Evolutionary conservation across 2,329 filamentous ascomycete genomes (phyloP).

Genomic region (Cryphonectria naterciae): DNA sequence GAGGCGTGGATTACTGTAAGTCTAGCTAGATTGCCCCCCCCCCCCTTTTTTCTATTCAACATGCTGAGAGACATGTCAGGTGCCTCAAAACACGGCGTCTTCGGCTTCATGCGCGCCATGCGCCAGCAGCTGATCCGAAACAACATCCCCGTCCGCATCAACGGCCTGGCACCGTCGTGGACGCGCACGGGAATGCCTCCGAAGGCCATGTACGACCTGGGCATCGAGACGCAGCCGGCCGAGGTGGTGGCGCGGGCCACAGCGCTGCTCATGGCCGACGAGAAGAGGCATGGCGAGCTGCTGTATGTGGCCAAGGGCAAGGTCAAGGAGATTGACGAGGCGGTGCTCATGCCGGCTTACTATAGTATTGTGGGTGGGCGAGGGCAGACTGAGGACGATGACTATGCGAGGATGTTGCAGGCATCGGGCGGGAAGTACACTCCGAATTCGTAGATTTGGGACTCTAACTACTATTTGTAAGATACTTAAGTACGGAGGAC

Average conservation of each 20-base stretch:
- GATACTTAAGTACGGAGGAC: too few species aligned
- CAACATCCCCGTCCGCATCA: slow-evolving; percentile 34
- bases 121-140: slow-evolving; percentile 34
- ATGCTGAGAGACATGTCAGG: slow-evolving; percentile 14
- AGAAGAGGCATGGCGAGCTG: background rate
- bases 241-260: slow-evolving; percentile 37
- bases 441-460: background rate
- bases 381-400: background rate
- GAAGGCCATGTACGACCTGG: slow-evolving; percentile 34
- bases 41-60: background rate
- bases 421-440: background rate
- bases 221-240: slow-evolving; percentile 38
- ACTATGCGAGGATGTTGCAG: background rate
- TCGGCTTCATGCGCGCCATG: slow-evolving; percentile 41
- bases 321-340: background rate
- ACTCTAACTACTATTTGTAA: too few species aligned
- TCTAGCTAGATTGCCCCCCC: background rate
- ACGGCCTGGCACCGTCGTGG: slow-evolving; percentile 40
- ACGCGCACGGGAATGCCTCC: slow-evolving; percentile 39
- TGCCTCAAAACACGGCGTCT: slow-evolving; percentile 39
- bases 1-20: slow-evolving; percentile 37
- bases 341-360: background rate
- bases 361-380: background rate
- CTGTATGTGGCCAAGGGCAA: background rate
- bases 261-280: slow-evolving; percentile 32